Conservation (phyloP, 257 asterid species). For the Forsythia viridissima region DNA sequence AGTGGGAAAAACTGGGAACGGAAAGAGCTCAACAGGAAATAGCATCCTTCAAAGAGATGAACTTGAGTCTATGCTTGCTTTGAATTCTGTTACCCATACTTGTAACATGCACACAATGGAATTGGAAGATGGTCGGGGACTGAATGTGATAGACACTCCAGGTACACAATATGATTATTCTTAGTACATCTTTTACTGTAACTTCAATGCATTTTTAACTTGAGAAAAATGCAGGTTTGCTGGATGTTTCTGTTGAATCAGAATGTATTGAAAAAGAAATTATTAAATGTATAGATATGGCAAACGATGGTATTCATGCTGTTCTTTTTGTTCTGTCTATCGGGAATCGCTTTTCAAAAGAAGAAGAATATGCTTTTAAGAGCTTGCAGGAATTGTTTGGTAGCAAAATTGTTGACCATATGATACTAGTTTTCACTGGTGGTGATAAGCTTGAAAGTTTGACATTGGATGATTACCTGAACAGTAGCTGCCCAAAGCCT, state of each 20-base stretch:
- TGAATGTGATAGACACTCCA: neutral
- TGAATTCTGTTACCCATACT: neutral
- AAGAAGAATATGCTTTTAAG: slow-evolving; percentile 68
- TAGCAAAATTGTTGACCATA: slow-evolving; percentile 55
- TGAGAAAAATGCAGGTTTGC: slow-evolving; percentile 46
- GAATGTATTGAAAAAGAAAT: slow-evolving; percentile 57
- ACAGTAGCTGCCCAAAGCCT: slow-evolving; percentile 41
- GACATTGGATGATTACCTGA: slow-evolving; percentile 56
- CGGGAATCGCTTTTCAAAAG: slow-evolving; percentile 69
- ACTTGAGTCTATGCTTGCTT: too few species aligned
- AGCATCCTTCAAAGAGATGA: neutral
- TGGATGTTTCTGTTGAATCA: slow-evolving; percentile 49
- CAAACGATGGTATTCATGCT: slow-evolving; percentile 88
- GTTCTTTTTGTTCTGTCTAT: slow-evolving; percentile 64
- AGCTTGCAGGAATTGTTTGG: slow-evolving; percentile 70
- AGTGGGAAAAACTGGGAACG: neutral
- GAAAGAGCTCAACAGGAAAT: neutral
- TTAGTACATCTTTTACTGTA: neutral
- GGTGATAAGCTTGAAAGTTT: slow-evolving; percentile 58
- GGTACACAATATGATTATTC: neutral
- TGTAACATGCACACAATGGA: neutral
- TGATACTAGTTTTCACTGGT: slow-evolving; percentile 76
- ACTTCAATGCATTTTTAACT: neutral
- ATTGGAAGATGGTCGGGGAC: neutral
- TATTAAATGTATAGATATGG: slow-evolving; percentile 68